A percentile compares a stretch with the other conserved stretches of the same genome.
Evolutionary conservation across 768 basidiomycete species (phyloP).

Genomic region (Suillus placidus): DNA sequence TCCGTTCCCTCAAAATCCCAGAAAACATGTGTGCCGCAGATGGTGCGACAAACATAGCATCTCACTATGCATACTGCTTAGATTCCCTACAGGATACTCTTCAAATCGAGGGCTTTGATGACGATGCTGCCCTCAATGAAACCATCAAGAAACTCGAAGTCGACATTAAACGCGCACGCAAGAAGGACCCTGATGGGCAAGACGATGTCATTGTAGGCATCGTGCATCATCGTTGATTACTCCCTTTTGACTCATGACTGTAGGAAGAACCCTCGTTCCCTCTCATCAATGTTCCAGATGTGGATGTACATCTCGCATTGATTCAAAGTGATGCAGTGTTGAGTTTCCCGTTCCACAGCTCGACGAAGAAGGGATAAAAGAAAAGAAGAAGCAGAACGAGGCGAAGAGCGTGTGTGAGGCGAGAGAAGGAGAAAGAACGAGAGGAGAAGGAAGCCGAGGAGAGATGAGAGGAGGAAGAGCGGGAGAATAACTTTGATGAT

Average conservation of each 20-base stretch:
- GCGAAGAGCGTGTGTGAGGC: constrained; percentile 80
- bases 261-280: constrained; percentile 88
- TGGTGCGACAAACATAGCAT: constrained; percentile 41
- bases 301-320: constrained; percentile 57
- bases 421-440: constrained; percentile 86
- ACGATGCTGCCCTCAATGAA: constrained; percentile 77
- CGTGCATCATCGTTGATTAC: not conserved
- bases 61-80: constrained; percentile 3
- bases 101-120: constrained; percentile 70
- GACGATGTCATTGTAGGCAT: constrained; percentile 58
- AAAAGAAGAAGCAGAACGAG: constrained; percentile 94
- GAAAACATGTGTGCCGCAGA: constrained; percentile 58
- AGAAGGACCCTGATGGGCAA: constrained; percentile 77
- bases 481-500: constrained; percentile 65
- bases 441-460: constrained; percentile 66
- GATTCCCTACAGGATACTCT: constrained; percentile 51
- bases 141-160: constrained; percentile 85
- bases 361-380: constrained; percentile 89
- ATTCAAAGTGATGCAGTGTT: not conserved
- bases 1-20: constrained; percentile 74
- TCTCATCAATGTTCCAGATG: constrained; percentile 89
- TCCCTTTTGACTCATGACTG: constrained; percentile 5
- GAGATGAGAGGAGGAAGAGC: constrained; percentile 69
- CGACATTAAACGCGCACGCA: constrained; percentile 74
- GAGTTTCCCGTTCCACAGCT: constrained; percentile 45